phyloP scores from a whole-genome alignment of 768 basidiomycete genomes.

The Ramaria sp. region DNA sequence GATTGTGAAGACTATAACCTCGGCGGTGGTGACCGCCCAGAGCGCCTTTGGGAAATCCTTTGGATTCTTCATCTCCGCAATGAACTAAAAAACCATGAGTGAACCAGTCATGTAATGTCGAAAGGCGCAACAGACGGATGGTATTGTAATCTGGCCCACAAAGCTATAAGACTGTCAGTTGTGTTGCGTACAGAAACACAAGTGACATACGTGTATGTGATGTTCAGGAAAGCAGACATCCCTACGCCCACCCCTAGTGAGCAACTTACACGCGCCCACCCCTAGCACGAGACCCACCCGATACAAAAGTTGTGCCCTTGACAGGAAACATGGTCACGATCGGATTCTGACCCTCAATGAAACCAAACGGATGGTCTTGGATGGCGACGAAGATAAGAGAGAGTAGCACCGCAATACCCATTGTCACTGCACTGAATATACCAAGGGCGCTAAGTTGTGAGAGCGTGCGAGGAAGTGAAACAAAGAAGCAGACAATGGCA shows the following conservation, averaged over 20 bases:
- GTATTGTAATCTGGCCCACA: slow-evolving; percentile 31
- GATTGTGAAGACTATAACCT: slow-evolving; percentile 31
- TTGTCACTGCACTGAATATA: slow-evolving; percentile 30
- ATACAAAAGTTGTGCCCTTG: slow-evolving; percentile 28
- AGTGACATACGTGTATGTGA: slow-evolving; percentile 32
- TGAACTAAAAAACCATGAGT: slow-evolving; percentile 22
- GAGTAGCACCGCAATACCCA: slow-evolving; percentile 36
- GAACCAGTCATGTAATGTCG: neutral
- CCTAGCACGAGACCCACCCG: slow-evolving; percentile 17
- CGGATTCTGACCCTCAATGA: slow-evolving; percentile 24
- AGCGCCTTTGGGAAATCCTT: slow-evolving; percentile 38
- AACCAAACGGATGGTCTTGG: slow-evolving; percentile 33
- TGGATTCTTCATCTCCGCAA: slow-evolving; percentile 38
- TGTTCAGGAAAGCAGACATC: slow-evolving; percentile 38
- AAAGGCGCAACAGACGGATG: slow-evolving; percentile 21
- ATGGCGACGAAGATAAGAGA: slow-evolving; percentile 32
- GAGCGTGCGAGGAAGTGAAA: slow-evolving; percentile 35
- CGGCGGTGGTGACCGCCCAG: slow-evolving; percentile 33
- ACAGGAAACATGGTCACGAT: slow-evolving; percentile 28
- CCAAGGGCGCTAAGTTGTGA: slow-evolving; percentile 31
- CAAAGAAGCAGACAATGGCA: slow-evolving; percentile 29
- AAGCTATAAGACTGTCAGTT: neutral
- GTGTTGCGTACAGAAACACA: neutral
- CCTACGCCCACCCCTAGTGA: slow-evolving; percentile 14
- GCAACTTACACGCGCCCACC: neutral